These are phyloP conservation scores for Arxiozyma heterogenica DNA, from an alignment of 1,139 yeast species.

Conservation along the genomic window DNA sequence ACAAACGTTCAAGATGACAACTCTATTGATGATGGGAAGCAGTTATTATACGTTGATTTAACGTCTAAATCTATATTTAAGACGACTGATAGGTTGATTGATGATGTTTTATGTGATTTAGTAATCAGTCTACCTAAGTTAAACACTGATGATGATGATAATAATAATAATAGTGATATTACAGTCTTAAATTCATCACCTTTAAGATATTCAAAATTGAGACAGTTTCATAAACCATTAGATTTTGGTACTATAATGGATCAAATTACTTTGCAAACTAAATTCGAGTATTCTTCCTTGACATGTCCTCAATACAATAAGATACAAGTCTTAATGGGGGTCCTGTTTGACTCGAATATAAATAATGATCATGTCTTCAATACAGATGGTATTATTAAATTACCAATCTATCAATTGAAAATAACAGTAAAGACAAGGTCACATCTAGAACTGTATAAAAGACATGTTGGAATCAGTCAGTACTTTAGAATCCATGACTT, in stretches of 20 bases:
- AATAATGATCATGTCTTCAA: background rate
- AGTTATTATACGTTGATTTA: conserved; percentile 29
- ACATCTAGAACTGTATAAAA: conserved; percentile 18
- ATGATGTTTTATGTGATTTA: conserved; percentile 42
- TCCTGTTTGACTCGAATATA: conserved; percentile 16
- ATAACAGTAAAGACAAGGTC: conserved; percentile 31
- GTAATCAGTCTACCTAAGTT: conserved; percentile 9
- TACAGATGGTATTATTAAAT: conserved; percentile 14
- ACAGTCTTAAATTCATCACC: conserved; percentile 26
- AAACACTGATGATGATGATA: background rate
- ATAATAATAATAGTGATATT: background rate
- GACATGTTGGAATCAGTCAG: conserved; percentile 26
- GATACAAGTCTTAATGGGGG: conserved; percentile 24
- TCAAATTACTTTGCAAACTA: conserved; percentile 24
- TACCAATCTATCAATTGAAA: conserved; percentile 32
- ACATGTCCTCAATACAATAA: conserved; percentile 24
- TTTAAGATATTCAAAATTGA: conserved; percentile 25
- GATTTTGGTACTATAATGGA: conserved; percentile 24
- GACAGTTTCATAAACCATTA: conserved; percentile 18
- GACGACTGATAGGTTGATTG: conserved; percentile 56
- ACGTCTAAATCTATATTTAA: conserved; percentile 35
- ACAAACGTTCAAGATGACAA: background rate
- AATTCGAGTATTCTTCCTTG: conserved; percentile 23
- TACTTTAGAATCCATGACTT: conserved; percentile 31
- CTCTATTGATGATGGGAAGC: conserved; percentile 21